Conservation (phyloP, 176 grass and related monocot genomes). For the Tillandsia leiboldiana region DNA sequence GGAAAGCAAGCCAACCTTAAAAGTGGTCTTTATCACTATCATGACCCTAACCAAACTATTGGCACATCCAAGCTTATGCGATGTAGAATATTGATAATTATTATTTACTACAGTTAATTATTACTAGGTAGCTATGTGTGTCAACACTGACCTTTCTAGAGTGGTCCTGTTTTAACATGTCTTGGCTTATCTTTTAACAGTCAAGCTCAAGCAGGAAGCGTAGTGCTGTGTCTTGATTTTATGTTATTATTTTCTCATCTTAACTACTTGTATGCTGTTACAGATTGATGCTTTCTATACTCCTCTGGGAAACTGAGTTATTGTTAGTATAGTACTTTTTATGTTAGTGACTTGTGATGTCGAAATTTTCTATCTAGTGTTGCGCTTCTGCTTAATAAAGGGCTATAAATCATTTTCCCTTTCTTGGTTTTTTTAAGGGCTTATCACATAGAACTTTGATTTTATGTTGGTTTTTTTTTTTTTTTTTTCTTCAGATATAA, state of each 20-base stretch:
- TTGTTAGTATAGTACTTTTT: neutral
- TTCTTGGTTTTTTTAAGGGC: neutral
- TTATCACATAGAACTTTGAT: neutral
- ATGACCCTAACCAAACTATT: neutral
- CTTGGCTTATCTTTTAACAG: constrained; percentile 1
- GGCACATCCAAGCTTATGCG: neutral
- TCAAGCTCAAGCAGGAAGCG: neutral
- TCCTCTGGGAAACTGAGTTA: neutral
- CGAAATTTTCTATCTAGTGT: neutral
- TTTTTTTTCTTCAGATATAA: neutral
- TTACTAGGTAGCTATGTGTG: neutral
- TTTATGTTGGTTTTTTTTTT: neutral
- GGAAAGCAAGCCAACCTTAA: neutral
- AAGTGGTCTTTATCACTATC: neutral
- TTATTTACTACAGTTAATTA: neutral
- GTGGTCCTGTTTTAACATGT: constrained; percentile 3
- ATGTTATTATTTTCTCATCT: neutral
- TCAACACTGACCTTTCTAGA: neutral
- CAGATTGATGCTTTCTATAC: neutral
- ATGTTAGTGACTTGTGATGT: neutral
- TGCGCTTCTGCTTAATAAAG: neutral
- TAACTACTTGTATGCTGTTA: neutral
- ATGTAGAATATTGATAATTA: neutral
- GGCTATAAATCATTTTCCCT: neutral
- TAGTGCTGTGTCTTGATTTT: neutral